Evolutionary conservation across 169 alveolate species (phyloP).

Genomic region (Blepharisma undulans): DNA sequence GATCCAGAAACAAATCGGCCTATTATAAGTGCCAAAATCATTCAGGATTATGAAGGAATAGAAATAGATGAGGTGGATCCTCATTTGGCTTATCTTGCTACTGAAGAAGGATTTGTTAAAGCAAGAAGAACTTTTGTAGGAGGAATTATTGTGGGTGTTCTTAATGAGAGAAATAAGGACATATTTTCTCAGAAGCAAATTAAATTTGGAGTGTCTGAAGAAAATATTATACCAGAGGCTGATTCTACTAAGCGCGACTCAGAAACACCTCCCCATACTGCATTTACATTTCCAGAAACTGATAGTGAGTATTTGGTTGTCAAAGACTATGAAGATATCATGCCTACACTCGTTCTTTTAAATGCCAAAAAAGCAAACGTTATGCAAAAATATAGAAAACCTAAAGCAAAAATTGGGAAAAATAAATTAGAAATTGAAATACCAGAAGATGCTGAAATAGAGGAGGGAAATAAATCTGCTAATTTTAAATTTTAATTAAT

Average conservation of each 20-base stretch:
- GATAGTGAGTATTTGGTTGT: background rate
- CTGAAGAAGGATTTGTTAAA: background rate
- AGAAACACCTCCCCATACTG: background rate
- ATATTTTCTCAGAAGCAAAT: background rate
- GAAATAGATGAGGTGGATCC: background rate
- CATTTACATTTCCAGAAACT: background rate
- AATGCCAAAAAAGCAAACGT: background rate
- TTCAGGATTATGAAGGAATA: background rate
- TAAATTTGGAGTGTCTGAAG: background rate
- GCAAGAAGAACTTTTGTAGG: constrained; percentile 14
- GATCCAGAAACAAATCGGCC: background rate
- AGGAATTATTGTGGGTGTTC: constrained; percentile 10
- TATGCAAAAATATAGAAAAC: background rate
- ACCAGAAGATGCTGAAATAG: background rate
- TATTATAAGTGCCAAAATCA: background rate
- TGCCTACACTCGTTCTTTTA: background rate
- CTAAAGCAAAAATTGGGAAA: background rate
- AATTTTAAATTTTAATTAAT: no score
- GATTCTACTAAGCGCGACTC: background rate
- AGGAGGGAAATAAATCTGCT: background rate
- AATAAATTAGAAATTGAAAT: background rate
- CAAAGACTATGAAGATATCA: background rate
- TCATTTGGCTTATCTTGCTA: background rate
- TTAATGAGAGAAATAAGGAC: background rate
- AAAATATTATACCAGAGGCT: background rate